Evolutionary conservation across 768 basidiomycete genomes (phyloP), one percentile per base, ranked within the genome.

Genomic region (Lanmaoa pseudosensibilis): DNA sequence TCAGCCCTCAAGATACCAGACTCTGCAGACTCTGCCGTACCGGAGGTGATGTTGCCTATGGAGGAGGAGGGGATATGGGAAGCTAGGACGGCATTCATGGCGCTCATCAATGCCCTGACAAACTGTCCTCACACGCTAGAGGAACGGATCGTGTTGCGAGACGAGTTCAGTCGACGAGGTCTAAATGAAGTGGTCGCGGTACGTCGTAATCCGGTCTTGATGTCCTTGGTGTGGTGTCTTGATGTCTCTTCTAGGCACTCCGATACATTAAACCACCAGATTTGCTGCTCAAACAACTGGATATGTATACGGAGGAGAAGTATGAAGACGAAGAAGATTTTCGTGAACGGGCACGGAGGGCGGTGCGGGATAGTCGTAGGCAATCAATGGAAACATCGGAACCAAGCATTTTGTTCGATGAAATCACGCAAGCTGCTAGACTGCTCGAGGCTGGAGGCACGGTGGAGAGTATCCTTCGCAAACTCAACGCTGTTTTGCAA

Each of bases 281-380:
- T n/a, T 69, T 63, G 4, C 73, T 96, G n/a, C 67, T 89, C n/a
- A 88, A 79, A 0, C 94, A 95, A 63, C 73, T 94, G 7, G 83
- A 88, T 58, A 79, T 92, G 27, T 96, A 94, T 63, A 80, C 83
- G 0, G 93, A 96, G 59, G 93, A 95, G 69, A 90, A 92, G 62
- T 90, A 87, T 44, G 93, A 95, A 64, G 94, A 97, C 67, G 89
- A 92, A 68, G 86, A 90, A 65, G 90, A 94, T 48, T 80, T 91
- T 72, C 84, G 85, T 38, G 86, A 94, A 59, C 80, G 84, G 36
- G 76, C 82, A 37, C 78, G 70, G n/a, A 73, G 62, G 52, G 66
- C 72, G 36, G 69, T 78, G 40, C 60, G 68, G 46, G 63, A 62
- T 48, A 65, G 59, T 47, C 52, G 56, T 19, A 63, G 58, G 19